A percentile compares a stretch with the other conserved stretches of the same genome.
phyloP scores from a whole-genome alignment of 1,284 basidiomycete species.

The Heterobasidion irregulare region DNA sequence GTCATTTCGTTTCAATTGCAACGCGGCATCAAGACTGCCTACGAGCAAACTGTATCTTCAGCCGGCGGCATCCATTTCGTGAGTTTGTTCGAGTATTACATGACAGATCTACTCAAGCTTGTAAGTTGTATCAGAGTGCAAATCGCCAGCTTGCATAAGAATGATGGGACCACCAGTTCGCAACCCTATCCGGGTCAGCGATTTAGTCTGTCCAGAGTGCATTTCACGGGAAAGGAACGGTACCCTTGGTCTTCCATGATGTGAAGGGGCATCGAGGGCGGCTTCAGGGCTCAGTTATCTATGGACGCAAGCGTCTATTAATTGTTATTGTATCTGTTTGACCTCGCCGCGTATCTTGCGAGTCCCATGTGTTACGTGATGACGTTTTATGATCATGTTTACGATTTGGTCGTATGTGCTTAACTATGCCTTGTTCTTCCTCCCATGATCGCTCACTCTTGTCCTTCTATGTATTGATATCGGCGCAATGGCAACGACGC shows the following conservation, averaged over 20 bases:
- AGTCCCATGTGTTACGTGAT: too few relatives aligned
- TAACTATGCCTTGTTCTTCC: too few relatives aligned
- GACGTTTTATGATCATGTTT: too few relatives aligned
- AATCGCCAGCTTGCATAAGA: conserved; percentile 47
- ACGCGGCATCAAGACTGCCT: conserved; percentile 64
- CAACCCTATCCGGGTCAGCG: conserved; percentile 3
- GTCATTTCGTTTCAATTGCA: conserved; percentile 71
- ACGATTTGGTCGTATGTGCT: too few relatives aligned
- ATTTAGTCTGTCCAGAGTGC: conserved; percentile 2
- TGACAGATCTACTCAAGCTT: background rate
- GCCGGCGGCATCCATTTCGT: conserved; percentile 54
- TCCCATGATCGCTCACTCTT: too few relatives aligned
- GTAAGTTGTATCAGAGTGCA: conserved; percentile 41
- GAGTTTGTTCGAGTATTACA: conserved; percentile 13
- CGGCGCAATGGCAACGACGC: too few relatives aligned
- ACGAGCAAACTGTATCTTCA: conserved; percentile 59
- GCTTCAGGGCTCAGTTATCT: too few relatives aligned
- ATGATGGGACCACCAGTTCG: conserved; percentile 55
- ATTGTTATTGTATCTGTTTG: background rate
- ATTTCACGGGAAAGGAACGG: background rate
- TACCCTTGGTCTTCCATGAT: background rate
- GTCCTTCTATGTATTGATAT: too few relatives aligned
- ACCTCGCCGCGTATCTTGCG: too few relatives aligned
- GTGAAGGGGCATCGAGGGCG: too few relatives aligned
- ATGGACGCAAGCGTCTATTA: background rate